Conservation (phyloP, 2,329 filamentous ascomycete species). For the Tolypocladium guangdongense region DNA sequence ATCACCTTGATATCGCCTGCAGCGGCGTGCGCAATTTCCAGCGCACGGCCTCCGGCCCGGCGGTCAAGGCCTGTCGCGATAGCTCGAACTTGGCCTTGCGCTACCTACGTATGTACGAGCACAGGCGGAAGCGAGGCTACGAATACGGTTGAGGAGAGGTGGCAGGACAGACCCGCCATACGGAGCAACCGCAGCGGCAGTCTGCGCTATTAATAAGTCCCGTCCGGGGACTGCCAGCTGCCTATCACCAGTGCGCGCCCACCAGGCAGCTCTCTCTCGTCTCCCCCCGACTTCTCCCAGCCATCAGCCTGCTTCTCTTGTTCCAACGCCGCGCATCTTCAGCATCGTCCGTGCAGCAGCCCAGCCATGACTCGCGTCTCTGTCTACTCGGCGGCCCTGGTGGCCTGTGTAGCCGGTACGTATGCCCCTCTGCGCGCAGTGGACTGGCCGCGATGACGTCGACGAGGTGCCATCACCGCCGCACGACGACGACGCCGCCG, state of each 20-base stretch:
- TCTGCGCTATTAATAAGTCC: neutral
- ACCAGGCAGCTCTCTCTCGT: neutral
- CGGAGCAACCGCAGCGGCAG: no score
- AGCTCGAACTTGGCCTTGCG: neutral
- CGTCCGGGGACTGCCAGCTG: no score
- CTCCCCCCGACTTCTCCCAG: neutral
- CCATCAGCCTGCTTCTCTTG: neutral
- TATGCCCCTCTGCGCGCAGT: constrained; percentile 6
- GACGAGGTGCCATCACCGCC: neutral
- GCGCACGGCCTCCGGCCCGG: neutral
- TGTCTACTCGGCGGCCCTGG: constrained; percentile 31
- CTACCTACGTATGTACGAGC: no score
- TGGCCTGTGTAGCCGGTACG: constrained; percentile 33
- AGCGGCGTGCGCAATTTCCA: neutral
- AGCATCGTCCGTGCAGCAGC: neutral
- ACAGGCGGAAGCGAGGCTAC: no score
- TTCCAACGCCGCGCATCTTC: neutral
- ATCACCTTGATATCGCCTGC: neutral
- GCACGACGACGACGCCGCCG: neutral
- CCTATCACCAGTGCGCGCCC: no score
- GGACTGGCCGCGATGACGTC: constrained; percentile 13
- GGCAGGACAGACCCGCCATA: no score
- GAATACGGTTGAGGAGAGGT: no score
- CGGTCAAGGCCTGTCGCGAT: neutral
- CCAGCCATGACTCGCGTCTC: constrained; percentile 30